Percentiles rank a stretch among this genome's conserved stretches.
phyloP scores from a whole-genome alignment of 2,329 filamentous ascomycete species.

The Mycosphaerella sp. region DNA sequence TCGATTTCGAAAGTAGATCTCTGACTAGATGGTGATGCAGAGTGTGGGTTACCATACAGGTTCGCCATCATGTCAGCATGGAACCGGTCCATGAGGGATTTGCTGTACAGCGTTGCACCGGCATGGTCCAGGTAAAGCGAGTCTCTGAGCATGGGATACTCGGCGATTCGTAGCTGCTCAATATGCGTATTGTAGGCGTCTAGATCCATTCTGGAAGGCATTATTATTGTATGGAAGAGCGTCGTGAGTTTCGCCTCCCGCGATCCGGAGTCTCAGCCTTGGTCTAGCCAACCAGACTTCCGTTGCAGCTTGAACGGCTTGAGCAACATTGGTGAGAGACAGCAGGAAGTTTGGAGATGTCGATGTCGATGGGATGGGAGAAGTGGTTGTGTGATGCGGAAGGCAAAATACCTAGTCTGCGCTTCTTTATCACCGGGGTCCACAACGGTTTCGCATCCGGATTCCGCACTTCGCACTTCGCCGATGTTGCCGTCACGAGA shows the following conservation, averaged over 20 bases:
- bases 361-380: neutral
- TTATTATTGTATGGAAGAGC: neutral
- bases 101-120: conserved; percentile 64
- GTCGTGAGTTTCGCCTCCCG: neutral
- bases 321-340: neutral
- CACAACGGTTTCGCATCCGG: neutral
- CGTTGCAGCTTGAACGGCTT: conserved; percentile 5
- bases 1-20: conserved; percentile 66
- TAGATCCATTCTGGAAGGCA: conserved; percentile 11
- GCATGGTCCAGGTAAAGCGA: conserved; percentile 80
- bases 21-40: conserved; percentile 71
- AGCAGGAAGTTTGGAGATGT: neutral
- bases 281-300: conserved; percentile 10
- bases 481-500: too few species aligned
- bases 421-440: neutral
- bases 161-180: conserved; percentile 41
- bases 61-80: conserved; percentile 69
- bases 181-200: conserved; percentile 39
- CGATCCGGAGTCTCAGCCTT: conserved; percentile 1
- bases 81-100: conserved; percentile 74
- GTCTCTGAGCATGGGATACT: conserved; percentile 42
- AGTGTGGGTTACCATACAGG: conserved; percentile 89
- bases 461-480: too few species aligned
- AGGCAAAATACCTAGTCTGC: too few species aligned
- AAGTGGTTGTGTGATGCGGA: neutral